Evolutionary conservation across 495 filamentous ascomycete genomes (phyloP), one percentile per base, ranked within the genome.

Genomic region (Amphirosellinia nigrospora): DNA sequence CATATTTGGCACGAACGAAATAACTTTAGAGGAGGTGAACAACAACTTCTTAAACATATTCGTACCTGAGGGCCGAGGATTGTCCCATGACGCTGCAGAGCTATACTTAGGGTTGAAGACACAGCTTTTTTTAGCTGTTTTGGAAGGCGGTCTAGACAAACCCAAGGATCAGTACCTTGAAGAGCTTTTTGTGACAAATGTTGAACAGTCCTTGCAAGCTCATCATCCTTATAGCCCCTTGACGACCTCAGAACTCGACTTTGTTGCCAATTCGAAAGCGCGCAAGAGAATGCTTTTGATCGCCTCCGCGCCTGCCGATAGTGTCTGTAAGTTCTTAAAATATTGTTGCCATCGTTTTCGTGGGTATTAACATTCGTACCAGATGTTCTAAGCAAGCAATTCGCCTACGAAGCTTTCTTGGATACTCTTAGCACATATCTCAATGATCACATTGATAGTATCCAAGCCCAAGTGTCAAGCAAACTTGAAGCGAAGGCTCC

Each of bases 41-140:
- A 91, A 96, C 32, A 86, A 91, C 71, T 97, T 97, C 73, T 85
- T 96, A 28, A 88, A 92, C 50, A 93, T 93, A 0, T 97, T 97
- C 75, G 87, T 97, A 4, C 89, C 91, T 0, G 90, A 93, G 67
- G 90, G 91, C 19, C 86, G 87, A n/a, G 85, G 88, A 6, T 75
- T 97, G 41, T 82, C 93, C 21, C 91, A 92, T 63, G 89, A 88
- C 58, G 89, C 90, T 70, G 90, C 89, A 15, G 87, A 90, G 32
- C 72, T 97, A 32, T 92, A 92, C 71, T 82, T 97, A 21, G 91
- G 93, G 66, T 83, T 97, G 21, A 97, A 97, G 77, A 97, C 94
- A 1, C 93, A 96, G 69, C 89, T 94, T 70, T 90, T 97, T 62
- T 89, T 91, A 3, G 88, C 92, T 3, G 85, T 93, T 73, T 75